Evolutionary conservation across 2,329 filamentous ascomycete genomes (phyloP).

Genomic region (Fusarium azukiicola): DNA sequence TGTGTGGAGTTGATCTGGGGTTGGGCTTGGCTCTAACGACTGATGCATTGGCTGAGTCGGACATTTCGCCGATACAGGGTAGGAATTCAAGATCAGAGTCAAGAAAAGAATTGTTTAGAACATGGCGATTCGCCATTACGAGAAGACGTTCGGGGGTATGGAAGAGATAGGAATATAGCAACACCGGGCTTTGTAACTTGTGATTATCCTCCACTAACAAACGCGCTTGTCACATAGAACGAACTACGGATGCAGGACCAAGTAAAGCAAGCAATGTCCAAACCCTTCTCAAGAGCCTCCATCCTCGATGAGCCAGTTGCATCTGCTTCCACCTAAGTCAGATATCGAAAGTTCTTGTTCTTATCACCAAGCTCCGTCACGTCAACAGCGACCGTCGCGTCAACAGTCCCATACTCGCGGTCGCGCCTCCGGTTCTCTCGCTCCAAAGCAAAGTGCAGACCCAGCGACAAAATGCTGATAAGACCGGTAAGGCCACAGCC

Average conservation of each 20-base stretch:
- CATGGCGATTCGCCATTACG: not conserved
- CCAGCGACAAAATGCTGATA: conserved; percentile 20
- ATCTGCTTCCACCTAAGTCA: conserved; percentile 13
- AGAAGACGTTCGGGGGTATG: not conserved
- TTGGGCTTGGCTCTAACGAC: not conserved
- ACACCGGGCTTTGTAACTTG: too few relatives aligned
- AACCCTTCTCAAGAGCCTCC: not conserved
- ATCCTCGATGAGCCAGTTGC: not conserved
- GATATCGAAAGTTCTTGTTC: conserved; percentile 33
- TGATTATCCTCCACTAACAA: not conserved
- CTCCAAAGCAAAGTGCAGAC: conserved; percentile 30
- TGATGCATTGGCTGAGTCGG: too few relatives aligned
- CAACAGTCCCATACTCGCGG: conserved; percentile 18
- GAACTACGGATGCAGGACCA: too few relatives aligned
- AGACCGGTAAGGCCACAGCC: conserved; percentile 31
- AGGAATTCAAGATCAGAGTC: not conserved
- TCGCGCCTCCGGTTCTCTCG: conserved; percentile 33
- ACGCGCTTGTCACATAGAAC: not conserved
- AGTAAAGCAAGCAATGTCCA: not conserved
- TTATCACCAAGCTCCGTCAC: conserved; percentile 34
- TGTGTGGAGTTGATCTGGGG: conserved; percentile 3
- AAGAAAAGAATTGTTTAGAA: not conserved
- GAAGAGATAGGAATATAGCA: not conserved
- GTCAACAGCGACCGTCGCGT: conserved; percentile 11
- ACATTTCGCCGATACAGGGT: not conserved